Percentiles rank a stretch among this genome's conserved stretches.
These are phyloP conservation scores for Septoria linicola DNA, from an alignment of 2,329 filamentous ascomycete species.

Conservation along the genomic window DNA sequence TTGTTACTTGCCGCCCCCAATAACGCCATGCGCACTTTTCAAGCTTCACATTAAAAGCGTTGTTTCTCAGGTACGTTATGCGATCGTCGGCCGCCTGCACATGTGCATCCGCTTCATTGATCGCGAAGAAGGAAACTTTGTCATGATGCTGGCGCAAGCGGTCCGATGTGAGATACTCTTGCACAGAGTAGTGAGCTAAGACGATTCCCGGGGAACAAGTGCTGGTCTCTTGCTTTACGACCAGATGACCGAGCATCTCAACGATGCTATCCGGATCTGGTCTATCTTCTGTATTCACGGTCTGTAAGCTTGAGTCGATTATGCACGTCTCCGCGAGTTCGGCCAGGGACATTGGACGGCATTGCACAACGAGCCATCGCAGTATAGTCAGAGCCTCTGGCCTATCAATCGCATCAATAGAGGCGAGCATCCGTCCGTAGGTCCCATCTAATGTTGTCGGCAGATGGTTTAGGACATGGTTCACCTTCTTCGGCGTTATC, in stretches of 20 bases:
- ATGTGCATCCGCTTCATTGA: too few species aligned
- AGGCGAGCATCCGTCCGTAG: slow-evolving; percentile 27
- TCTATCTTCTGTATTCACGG: neutral
- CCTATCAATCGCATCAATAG: slow-evolving; percentile 2
- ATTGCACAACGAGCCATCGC: slow-evolving; percentile 25
- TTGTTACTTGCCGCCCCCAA: too few species aligned
- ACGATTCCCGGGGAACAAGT: too few species aligned
- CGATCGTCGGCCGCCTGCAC: too few species aligned
- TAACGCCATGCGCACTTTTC: too few species aligned
- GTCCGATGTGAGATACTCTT: slow-evolving; percentile 27
- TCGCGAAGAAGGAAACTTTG: too few species aligned
- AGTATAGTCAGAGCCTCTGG: slow-evolving; percentile 20
- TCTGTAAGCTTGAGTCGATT: neutral
- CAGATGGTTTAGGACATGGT: slow-evolving; percentile 13
- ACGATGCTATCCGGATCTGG: neutral
- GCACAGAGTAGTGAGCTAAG: slow-evolving; percentile 30
- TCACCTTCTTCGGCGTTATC: slow-evolving; percentile 14
- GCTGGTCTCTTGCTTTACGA: neutral
- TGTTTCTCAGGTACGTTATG: too few species aligned
- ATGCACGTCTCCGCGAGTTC: slow-evolving; percentile 26
- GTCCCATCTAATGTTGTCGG: slow-evolving; percentile 28
- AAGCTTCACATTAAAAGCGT: too few species aligned
- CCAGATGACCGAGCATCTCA: neutral
- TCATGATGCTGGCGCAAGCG: neutral
- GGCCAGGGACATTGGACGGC: slow-evolving; percentile 16